A percentile compares a stretch with the other conserved stretches of the same genome.
Evolutionary conservation across 495 filamentous ascomycete genomes (phyloP).

Genomic region (Xylaria nigripes): DNA sequence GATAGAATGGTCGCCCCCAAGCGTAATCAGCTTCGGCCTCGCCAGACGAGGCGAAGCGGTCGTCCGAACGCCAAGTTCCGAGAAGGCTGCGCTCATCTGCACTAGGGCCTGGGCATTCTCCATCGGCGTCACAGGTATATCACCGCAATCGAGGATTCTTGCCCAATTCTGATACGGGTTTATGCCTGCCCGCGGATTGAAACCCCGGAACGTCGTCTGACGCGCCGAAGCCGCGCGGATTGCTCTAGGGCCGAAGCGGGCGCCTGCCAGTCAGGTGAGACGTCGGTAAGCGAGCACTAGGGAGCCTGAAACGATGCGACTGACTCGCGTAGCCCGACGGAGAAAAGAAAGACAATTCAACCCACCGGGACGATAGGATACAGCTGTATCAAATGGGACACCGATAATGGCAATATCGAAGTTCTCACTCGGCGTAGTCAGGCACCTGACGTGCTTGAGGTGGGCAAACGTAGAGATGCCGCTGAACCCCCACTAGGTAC

Average conservation of each 20-base stretch:
- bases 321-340: neutral
- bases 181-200: conserved; percentile 66
- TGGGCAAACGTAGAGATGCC: conserved; percentile 79
- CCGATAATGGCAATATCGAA: conserved; percentile 80
- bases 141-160: conserved; percentile 69
- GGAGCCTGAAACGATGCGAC: neutral
- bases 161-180: conserved; percentile 74
- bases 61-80: conserved; percentile 33
- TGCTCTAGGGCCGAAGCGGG: conserved; percentile 72
- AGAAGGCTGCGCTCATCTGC: conserved; percentile 72
- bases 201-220: conserved; percentile 64
- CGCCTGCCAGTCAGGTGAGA: conserved; percentile 39
- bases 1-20: conserved; percentile 77
- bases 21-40: conserved; percentile 61
- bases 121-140: conserved; percentile 72
- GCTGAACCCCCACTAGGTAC: conserved; percentile 59
- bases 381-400: conserved; percentile 77
- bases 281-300: neutral
- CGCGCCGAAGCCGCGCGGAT: conserved; percentile 71
- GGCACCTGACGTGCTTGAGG: conserved; percentile 62
- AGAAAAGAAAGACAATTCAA: conserved; percentile 20
- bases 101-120: conserved; percentile 67
- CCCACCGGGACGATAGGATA: conserved; percentile 72
- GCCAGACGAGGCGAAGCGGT: conserved; percentile 19
- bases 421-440: conserved; percentile 53